A percentile compares a stretch with the other conserved stretches of the same genome.
These are phyloP conservation scores for Tuber melanosporum DNA, from an alignment of 495 filamentous ascomycete genomes.

Conservation along the genomic window DNA sequence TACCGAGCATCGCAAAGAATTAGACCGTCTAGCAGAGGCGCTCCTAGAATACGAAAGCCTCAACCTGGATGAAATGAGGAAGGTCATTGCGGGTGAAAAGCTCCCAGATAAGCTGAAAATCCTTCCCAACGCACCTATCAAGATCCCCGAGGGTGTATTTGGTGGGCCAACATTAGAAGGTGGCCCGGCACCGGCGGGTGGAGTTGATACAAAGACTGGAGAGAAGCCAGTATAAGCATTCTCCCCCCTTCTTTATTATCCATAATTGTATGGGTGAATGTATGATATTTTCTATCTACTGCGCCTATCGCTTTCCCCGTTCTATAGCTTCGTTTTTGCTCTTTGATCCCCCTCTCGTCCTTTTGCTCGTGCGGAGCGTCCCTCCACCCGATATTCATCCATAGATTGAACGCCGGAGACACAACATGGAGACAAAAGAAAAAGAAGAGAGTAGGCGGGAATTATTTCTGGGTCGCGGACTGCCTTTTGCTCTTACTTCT, in stretches of 20 bases:
- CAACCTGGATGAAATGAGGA: conserved; percentile 78
- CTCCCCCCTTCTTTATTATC: conserved; percentile 1
- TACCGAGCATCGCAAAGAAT: conserved; percentile 63
- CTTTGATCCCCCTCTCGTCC: neutral
- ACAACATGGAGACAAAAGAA: neutral
- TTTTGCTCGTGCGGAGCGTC: neutral
- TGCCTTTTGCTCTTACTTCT: neutral
- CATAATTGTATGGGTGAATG: neutral
- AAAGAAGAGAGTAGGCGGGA: neutral
- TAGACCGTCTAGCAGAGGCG: conserved; percentile 79
- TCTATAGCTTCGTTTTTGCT: neutral
- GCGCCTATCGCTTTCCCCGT: neutral
- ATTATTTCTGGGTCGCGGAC: neutral
- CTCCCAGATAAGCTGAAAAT: conserved; percentile 54
- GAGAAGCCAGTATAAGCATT: conserved; percentile 21
- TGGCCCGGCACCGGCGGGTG: conserved; percentile 10
- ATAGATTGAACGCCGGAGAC: neutral
- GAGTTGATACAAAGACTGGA: conserved; percentile 9
- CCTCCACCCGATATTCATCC: neutral
- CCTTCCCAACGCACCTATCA: conserved; percentile 48
- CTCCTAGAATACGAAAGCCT: conserved; percentile 91
- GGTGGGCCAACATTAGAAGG: conserved; percentile 24
- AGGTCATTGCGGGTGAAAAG: conserved; percentile 77
- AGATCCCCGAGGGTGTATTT: conserved; percentile 49
- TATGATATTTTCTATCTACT: neutral